These are phyloP conservation scores for Barnettozyma salicaria DNA, from an alignment of 805 yeast species.

Conservation along the genomic window DNA sequence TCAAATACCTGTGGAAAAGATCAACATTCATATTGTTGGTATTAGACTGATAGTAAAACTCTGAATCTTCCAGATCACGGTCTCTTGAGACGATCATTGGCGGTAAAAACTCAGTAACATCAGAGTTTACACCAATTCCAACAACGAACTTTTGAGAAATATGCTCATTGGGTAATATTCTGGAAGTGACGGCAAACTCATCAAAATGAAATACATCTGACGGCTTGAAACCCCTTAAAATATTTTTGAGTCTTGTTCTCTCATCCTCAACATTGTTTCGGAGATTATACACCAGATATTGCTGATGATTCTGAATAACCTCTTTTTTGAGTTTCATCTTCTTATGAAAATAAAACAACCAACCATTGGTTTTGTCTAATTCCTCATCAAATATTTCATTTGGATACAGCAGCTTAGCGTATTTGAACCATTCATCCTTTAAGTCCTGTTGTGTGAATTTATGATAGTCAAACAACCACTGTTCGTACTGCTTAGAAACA, in stretches of 20 bases:
- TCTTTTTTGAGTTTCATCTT: conserved; percentile 26
- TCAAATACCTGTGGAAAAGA: conserved; percentile 20
- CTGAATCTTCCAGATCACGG: not conserved
- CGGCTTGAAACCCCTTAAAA: conserved; percentile 16
- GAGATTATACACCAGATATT: conserved; percentile 1
- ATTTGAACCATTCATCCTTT: conserved; percentile 25
- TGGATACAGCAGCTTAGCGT: conserved; percentile 19
- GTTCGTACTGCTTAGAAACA: conserved; percentile 33
- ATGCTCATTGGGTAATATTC: conserved; percentile 17
- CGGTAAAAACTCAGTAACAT: conserved; percentile 17
- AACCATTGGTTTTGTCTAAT: conserved; percentile 32
- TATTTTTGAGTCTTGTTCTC: conserved; percentile 17
- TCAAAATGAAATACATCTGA: conserved; percentile 33
- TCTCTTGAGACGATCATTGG: conserved; percentile 14
- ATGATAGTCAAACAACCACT: conserved; percentile 27
- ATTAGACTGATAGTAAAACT: conserved; percentile 15
- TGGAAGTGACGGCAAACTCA: conserved; percentile 27
- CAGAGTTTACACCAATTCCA: conserved; percentile 20
- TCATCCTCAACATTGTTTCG: conserved; percentile 7
- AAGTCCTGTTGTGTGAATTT: conserved; percentile 27
- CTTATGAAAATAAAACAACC: conserved; percentile 36
- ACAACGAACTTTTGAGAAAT: conserved; percentile 12
- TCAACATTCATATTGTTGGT: conserved; percentile 18
- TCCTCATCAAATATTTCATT: not conserved
- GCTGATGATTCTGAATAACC: conserved; percentile 25